Evolutionary conservation across 805 yeast genomes (phyloP).

Genomic region (Kuraishia capsulata): DNA sequence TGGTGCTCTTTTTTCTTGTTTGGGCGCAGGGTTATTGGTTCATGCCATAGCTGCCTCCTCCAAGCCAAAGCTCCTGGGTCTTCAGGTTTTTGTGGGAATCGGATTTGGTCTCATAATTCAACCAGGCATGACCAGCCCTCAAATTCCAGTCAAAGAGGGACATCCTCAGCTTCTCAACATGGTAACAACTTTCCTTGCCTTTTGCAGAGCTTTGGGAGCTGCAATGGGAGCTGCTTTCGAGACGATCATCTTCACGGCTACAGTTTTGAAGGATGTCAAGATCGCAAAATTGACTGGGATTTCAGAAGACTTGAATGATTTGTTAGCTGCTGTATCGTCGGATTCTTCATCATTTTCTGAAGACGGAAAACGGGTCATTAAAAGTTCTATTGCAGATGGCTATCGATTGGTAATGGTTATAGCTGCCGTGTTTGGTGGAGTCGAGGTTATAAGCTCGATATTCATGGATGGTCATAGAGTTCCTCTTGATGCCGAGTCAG

Average conservation of each 20-base stretch:
- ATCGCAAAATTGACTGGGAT: too few species aligned
- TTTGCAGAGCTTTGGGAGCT: conserved; percentile 37
- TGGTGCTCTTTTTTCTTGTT: conserved; percentile 27
- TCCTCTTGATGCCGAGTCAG: too few species aligned
- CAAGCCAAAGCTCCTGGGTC: conserved; percentile 28
- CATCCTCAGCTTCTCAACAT: conserved; percentile 35
- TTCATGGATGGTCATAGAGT: too few species aligned
- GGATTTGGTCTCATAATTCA: conserved; percentile 39
- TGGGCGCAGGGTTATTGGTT: conserved; percentile 33
- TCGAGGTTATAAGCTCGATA: too few species aligned
- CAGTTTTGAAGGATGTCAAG: too few species aligned
- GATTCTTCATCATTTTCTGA: not conserved
- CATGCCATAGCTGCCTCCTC: conserved; percentile 14
- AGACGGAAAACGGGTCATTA: too few species aligned
- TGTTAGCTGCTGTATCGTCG: not conserved
- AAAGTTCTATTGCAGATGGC: too few species aligned
- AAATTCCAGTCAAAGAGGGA: conserved; percentile 22
- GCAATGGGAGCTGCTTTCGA: conserved; percentile 36
- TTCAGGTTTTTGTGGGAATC: conserved; percentile 36
- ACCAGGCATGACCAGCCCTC: conserved; percentile 32
- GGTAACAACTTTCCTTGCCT: conserved; percentile 36
- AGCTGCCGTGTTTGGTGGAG: too few species aligned
- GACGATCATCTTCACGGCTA: conserved; percentile 30
- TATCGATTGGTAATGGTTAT: too few species aligned
- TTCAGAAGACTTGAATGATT: too few species aligned